Evolutionary conservation across 1,284 basidiomycete species (phyloP), one percentile per base, ranked within the genome.

Genomic region (Moesziomyces sp.): DNA sequence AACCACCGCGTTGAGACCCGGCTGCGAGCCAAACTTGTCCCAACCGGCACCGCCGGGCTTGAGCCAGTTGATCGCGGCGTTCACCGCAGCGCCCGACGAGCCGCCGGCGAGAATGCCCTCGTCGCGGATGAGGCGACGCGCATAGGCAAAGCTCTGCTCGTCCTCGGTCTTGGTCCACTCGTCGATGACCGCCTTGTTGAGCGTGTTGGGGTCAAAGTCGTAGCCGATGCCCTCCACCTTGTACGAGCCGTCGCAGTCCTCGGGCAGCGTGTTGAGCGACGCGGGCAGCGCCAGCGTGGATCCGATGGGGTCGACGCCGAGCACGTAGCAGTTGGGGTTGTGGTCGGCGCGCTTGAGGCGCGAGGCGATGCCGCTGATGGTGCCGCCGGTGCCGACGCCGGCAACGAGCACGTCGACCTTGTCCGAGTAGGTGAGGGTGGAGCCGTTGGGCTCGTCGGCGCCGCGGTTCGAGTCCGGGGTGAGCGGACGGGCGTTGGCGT

Each of bases 251-350:
- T 90, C 90, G 42, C 87, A 85, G 23, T 88, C 89, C 0, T 87
- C 87, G 16, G 78, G 77, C 0, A 84, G 74, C 42, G 85, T 86
- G 79, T 92, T 93, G 46, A 91, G 85, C 43, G 84, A 71, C 50
- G 90, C 88, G 0, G 93, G 93, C 40, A 87, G 77, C 0, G 94
- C 93, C 42, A 98, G 89, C 63, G 95, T 89, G 73, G 93, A 96
- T 19, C 96, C 96, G 77, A 94, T 92, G 30, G 96, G 96, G 86
- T 99, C 96, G 28, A 94, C 88, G 5, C 90, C 95, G n/a, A 99
- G 88, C 18, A 97, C 88, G 48, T 54, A 71, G 59, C 73, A 62
- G 51, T 61, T 26, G 4, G 79, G 79, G 55, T 80, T 80, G 74
- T 80, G 79, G 54, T 80, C 76, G 3, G 52, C 13, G 9, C 35